Evolutionary conservation across 139 green algal genomes (phyloP).

Genomic region (Chlorella vulgaris): DNA sequence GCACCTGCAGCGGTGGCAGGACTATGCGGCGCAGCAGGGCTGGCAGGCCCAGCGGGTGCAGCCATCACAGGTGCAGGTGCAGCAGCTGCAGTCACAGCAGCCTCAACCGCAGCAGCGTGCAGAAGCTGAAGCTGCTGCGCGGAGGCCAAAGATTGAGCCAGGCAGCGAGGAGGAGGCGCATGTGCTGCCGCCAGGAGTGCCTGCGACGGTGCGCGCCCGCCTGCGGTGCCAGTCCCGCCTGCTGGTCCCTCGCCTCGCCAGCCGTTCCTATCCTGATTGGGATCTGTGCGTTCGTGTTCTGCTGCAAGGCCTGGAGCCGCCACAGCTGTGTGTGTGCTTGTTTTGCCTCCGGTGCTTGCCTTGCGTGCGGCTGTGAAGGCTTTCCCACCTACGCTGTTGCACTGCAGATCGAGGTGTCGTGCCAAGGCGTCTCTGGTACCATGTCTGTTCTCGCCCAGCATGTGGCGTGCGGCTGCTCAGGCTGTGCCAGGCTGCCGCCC

Average conservation of each 20-base stretch:
- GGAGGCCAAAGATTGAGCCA: background rate
- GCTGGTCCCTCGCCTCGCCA: too few relatives aligned
- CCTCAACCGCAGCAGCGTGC: background rate
- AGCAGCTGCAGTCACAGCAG: conserved; percentile 2
- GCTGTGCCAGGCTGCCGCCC: conserved; percentile 32
- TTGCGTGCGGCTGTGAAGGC: background rate
- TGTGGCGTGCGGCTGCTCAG: conserved; percentile 49
- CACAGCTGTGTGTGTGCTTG: too few relatives aligned
- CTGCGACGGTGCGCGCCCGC: too few relatives aligned
- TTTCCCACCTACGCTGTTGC: background rate
- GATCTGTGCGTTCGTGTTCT: too few relatives aligned
- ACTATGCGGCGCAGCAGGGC: background rate
- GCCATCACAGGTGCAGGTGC: background rate
- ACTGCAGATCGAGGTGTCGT: conserved; percentile 44
- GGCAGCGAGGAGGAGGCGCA: too few relatives aligned
- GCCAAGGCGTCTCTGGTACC: conserved; percentile 35
- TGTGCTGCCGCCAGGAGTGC: too few relatives aligned
- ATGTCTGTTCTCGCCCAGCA: conserved; percentile 45
- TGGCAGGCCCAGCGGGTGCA: background rate
- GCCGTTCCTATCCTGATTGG: too few relatives aligned
- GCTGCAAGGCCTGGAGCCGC: background rate
- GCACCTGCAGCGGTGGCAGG: conserved; percentile 1
- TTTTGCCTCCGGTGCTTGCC: too few relatives aligned
- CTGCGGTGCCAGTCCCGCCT: too few relatives aligned
- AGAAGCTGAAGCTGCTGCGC: background rate